Conservation (phyloP, 176 grass and related monocot species). For the Carex scoparia region DNA sequence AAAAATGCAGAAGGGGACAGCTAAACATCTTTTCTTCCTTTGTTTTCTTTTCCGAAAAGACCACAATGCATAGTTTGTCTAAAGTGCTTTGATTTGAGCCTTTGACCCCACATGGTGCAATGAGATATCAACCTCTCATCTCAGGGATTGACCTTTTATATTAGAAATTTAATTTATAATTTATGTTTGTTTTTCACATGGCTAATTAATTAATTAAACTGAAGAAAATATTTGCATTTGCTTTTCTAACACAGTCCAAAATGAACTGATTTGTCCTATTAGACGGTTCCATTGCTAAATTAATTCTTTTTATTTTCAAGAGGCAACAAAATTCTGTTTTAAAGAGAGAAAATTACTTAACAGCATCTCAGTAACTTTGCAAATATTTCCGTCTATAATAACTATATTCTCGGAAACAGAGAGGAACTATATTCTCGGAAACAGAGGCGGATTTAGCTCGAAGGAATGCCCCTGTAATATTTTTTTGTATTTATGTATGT, state of each 20-base stretch:
- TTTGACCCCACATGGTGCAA: neutral
- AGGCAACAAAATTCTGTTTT: too few species aligned
- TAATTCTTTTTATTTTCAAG: neutral
- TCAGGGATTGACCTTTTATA: neutral
- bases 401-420: too few species aligned
- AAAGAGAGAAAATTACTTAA: too few species aligned
- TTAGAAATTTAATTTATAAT: too few species aligned
- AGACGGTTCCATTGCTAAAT: neutral
- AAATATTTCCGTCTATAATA: too few species aligned
- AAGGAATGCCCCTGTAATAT: too few species aligned
- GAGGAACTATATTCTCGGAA: too few species aligned
- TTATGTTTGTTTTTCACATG: too few species aligned
- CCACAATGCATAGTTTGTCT: neutral
- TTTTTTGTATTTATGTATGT: too few species aligned
- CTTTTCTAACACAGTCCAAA: neutral
- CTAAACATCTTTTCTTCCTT: neutral
- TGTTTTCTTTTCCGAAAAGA: neutral
- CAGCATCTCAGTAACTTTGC: too few species aligned
- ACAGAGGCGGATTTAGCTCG: too few species aligned
- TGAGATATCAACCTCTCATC: neutral
- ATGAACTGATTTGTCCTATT: neutral
- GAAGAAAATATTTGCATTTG: neutral
- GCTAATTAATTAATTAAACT: too few species aligned
- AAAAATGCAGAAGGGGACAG: neutral
- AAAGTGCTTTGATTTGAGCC: neutral